These are phyloP conservation scores for Annulohypoxylon truncatum DNA, from an alignment of 2,329 filamentous ascomycete species.

Conservation along the genomic window DNA sequence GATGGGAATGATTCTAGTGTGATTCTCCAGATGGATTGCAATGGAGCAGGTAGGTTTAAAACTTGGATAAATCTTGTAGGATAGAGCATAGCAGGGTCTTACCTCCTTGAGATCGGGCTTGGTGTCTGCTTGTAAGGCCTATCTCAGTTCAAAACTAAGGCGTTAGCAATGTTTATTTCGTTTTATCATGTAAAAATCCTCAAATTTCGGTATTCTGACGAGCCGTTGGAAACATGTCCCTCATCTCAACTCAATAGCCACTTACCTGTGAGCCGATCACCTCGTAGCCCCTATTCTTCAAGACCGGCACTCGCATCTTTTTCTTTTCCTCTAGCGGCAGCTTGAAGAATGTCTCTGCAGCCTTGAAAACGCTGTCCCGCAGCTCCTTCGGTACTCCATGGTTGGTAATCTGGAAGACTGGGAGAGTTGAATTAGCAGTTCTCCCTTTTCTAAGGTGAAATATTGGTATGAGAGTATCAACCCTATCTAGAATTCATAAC, in stretches of 20 bases:
- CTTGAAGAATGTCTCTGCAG: constrained; percentile 60
- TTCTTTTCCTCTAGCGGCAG: constrained; percentile 60
- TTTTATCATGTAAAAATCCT: neutral
- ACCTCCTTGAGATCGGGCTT: constrained; percentile 51
- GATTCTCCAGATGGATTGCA: too few species aligned
- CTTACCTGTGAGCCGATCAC: constrained; percentile 54
- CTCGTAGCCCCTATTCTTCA: constrained; percentile 62
- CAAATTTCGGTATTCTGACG: neutral
- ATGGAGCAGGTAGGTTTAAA: neutral
- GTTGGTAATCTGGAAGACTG: constrained; percentile 62
- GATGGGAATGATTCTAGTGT: too few species aligned
- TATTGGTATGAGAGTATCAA: neutral
- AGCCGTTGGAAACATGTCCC: neutral
- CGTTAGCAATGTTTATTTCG: neutral
- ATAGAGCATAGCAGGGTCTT: neutral
- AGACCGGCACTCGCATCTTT: constrained; percentile 53
- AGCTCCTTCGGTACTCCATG: constrained; percentile 58
- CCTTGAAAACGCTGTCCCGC: constrained; percentile 56
- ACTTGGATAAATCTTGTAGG: neutral
- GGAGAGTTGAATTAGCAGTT: neutral
- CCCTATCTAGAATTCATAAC: neutral
- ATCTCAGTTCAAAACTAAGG: neutral
- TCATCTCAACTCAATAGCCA: neutral
- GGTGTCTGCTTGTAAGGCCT: constrained; percentile 58
- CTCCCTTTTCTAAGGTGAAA: neutral